Evolutionary conservation across 2,329 filamentous ascomycete species (phyloP).

Genomic region (Monosporascus sp.): DNA sequence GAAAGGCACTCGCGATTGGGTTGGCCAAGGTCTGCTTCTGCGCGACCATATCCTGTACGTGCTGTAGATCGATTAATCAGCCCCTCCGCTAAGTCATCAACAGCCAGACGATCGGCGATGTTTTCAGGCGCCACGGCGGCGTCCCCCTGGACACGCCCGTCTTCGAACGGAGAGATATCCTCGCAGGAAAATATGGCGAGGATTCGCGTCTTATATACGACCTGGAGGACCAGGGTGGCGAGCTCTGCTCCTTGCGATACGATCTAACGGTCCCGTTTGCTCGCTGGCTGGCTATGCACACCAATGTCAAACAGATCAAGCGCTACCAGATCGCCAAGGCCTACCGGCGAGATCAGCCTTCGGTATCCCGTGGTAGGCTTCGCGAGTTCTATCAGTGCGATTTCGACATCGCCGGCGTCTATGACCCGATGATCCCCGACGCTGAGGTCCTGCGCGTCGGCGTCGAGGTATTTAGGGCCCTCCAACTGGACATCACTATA

Average conservation of each 20-base stretch:
- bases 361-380: conserved; percentile 88
- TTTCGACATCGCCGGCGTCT: conserved; percentile 86
- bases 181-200: conserved; percentile 87
- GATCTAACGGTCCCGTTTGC: conserved; percentile 88
- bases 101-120: conserved; percentile 54
- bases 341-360: conserved; percentile 71
- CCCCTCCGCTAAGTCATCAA: no score
- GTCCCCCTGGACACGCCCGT: conserved; percentile 76
- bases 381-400: conserved; percentile 97
- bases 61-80: not conserved
- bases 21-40: conserved; percentile 17
- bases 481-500: conserved; percentile 78
- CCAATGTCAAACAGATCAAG: conserved; percentile 80
- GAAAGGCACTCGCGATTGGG: conserved; percentile 24
- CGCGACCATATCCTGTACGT: conserved; percentile 22
- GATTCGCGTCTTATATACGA: conserved; percentile 92
- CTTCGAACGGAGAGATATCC: conserved; percentile 82
- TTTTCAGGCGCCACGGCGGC: conserved; percentile 80
- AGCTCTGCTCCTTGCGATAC: conserved; percentile 77
- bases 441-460: conserved; percentile 83
- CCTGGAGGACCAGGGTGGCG: conserved; percentile 35
- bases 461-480: conserved; percentile 75
- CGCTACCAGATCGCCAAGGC: conserved; percentile 95
- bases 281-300: conserved; percentile 82
- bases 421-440: conserved; percentile 88